A percentile compares a stretch with the other conserved stretches of the same genome.
Evolutionary conservation across 2,329 filamentous ascomycete genomes (phyloP).

Genomic region (Stachybotrys elegans): DNA sequence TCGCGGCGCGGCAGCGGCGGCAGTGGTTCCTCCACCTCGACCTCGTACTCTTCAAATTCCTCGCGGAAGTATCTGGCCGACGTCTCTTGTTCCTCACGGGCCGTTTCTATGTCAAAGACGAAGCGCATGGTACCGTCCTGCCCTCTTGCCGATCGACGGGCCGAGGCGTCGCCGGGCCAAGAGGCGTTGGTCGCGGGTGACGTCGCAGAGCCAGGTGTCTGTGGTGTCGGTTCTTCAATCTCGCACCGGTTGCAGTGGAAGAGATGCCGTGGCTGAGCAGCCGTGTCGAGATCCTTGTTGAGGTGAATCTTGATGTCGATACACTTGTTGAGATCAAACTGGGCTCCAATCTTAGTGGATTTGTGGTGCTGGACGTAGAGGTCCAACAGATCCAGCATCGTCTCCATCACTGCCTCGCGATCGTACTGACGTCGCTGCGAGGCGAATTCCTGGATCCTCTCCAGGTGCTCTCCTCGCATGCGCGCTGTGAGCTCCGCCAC

Average conservation of each 20-base stretch:
- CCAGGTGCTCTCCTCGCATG: slow-evolving; percentile 49
- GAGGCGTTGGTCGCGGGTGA: slow-evolving; percentile 35
- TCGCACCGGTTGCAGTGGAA: slow-evolving; percentile 52
- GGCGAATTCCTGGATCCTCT: slow-evolving; percentile 44
- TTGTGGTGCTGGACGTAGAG: slow-evolving; percentile 82
- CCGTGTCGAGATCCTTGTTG: slow-evolving; percentile 71
- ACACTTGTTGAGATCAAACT: slow-evolving; percentile 71
- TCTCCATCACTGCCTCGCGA: slow-evolving; percentile 59
- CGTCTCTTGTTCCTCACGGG: slow-evolving; percentile 62
- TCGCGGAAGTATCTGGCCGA: slow-evolving; percentile 66
- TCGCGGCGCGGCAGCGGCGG: slow-evolving; percentile 22
- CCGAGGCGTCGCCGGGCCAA: slow-evolving; percentile 16
- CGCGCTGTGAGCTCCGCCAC: slow-evolving; percentile 76
- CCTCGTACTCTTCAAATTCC: slow-evolving; percentile 71
- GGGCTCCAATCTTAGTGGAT: slow-evolving; percentile 66
- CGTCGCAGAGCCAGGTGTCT: slow-evolving; percentile 23
- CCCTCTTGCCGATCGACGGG: slow-evolving; percentile 31
- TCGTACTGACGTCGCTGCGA: slow-evolving; percentile 41
- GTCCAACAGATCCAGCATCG: slow-evolving; percentile 83
- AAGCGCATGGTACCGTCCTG: slow-evolving; percentile 79
- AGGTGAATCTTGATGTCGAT: slow-evolving; percentile 82
- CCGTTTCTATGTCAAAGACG: slow-evolving; percentile 76
- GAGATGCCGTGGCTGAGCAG: slow-evolving; percentile 58
- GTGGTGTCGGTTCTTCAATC: slow-evolving; percentile 27
- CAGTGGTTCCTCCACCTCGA: slow-evolving; percentile 67